phyloP scores from a whole-genome alignment of 441 rosid genomes.

The Kokia cookei region DNA sequence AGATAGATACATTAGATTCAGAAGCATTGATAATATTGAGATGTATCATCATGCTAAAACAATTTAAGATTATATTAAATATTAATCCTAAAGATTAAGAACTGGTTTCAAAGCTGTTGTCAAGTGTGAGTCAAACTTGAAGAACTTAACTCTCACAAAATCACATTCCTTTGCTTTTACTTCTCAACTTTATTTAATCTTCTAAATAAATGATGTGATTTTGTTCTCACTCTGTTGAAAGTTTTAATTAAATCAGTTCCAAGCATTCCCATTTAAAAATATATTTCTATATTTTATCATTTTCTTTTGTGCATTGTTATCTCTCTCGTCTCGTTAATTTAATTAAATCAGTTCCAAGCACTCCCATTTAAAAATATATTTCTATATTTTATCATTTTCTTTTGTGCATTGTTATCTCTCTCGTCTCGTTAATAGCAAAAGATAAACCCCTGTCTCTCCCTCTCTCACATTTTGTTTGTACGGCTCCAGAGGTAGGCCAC shows the following conservation, averaged over 20 bases:
- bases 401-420: conserved; percentile 14
- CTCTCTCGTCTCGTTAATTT: conserved; percentile 1
- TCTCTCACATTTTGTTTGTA: conserved; percentile 17
- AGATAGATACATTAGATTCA: no score
- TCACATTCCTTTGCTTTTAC: not conserved
- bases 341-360: no score
- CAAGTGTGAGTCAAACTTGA: no score
- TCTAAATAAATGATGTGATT: not conserved
- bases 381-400: conserved; percentile 4
- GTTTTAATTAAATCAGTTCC: not conserved
- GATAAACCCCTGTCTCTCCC: not conserved
- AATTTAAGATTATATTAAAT: no score
- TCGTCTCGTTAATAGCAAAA: conserved; percentile 2
- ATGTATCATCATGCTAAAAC: no score
- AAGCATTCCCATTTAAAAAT: conserved; percentile 7
- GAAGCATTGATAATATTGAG: no score
- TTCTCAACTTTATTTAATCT: not conserved
- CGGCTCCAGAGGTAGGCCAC: conserved; percentile 29
- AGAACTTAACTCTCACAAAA: not conserved
- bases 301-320: conserved; percentile 17
- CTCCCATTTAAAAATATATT: conserved; percentile 7
- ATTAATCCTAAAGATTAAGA: no score
- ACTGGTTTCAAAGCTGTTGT: no score
- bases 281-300: not conserved
- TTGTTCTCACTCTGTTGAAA: conserved; percentile 30